Evolutionary conservation across 108 stramenopile species (phyloP).

Genomic region (Nitzschia sp.): DNA sequence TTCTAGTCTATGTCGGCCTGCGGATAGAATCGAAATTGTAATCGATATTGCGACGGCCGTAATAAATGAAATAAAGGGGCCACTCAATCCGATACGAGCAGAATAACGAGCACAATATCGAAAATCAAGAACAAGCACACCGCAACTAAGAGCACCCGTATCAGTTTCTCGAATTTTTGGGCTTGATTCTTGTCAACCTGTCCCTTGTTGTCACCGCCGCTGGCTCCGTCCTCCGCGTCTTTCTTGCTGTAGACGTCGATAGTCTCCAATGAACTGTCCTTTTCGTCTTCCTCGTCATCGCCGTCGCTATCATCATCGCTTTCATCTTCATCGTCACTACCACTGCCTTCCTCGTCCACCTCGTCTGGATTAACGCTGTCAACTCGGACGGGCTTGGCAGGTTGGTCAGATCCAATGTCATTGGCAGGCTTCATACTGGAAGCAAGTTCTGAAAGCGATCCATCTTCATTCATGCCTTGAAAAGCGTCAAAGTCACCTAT

Average conservation of each 20-base stretch:
- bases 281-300: constrained; percentile 1
- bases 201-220: not conserved
- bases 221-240: not conserved
- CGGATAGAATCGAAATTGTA: no score
- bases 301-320: not conserved
- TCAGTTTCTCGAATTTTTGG: not conserved
- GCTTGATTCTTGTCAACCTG: not conserved
- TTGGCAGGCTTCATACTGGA: not conserved
- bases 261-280: not conserved
- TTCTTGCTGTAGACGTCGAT: not conserved
- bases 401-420: not conserved
- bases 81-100: no score
- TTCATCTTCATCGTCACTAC: not conserved
- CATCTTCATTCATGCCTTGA: constrained; percentile 28
- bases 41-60: no score
- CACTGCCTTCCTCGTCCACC: not conserved
- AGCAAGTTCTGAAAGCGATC: constrained; percentile 13
- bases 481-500: constrained; percentile 39
- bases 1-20: no score
- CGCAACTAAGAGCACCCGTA: not conserved
- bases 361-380: not conserved
- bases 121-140: not conserved
- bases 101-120: not conserved
- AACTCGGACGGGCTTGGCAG: not conserved
- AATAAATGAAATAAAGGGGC: no score